Evolutionary conservation across 768 basidiomycete species (phyloP).

Genomic region (Lyophyllum semitale): DNA sequence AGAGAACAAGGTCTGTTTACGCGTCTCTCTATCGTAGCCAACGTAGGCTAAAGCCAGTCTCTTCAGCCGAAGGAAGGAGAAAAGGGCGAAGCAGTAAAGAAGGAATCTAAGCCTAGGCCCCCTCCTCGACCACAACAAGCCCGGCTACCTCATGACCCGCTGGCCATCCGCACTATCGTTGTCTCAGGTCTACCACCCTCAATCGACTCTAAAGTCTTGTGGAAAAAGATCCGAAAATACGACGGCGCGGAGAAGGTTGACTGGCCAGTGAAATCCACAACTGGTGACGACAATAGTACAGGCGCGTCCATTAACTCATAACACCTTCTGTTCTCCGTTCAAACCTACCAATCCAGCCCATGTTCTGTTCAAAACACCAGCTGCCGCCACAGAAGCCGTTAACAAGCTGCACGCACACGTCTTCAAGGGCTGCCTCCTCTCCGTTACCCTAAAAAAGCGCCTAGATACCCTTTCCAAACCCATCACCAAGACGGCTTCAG

Average conservation of each 20-base stretch:
- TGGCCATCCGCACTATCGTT: slow-evolving; percentile 82
- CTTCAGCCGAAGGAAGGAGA: slow-evolving; percentile 47
- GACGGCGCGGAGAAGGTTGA: slow-evolving; percentile 75
- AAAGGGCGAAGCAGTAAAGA: slow-evolving; percentile 30
- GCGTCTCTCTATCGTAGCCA: neutral
- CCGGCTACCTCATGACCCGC: slow-evolving; percentile 57
- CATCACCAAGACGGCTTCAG: slow-evolving; percentile 23
- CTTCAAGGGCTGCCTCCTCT: slow-evolving; percentile 87
- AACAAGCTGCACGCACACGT: slow-evolving; percentile 88
- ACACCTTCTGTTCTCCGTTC: neutral
- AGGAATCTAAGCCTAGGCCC: slow-evolving; percentile 43
- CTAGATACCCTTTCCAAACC: slow-evolving; percentile 66
- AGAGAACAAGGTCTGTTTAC: slow-evolving; percentile 61
- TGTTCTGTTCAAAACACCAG: slow-evolving; percentile 70
- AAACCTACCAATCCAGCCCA: slow-evolving; percentile 47
- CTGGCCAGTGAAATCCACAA: slow-evolving; percentile 59
- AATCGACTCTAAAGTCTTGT: slow-evolving; percentile 66
- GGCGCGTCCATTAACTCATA: slow-evolving; percentile 36
- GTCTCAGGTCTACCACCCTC: slow-evolving; percentile 70
- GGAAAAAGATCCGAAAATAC: slow-evolving; percentile 88
- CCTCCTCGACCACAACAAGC: slow-evolving; percentile 32
- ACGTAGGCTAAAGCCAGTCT: neutral
- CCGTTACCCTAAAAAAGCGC: slow-evolving; percentile 85
- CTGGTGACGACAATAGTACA: slow-evolving; percentile 46
- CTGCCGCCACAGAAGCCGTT: slow-evolving; percentile 69